Base-by-base conservation (phyloP, 345 rosid genomes). In the Gossypium ekmanianum region DNA sequence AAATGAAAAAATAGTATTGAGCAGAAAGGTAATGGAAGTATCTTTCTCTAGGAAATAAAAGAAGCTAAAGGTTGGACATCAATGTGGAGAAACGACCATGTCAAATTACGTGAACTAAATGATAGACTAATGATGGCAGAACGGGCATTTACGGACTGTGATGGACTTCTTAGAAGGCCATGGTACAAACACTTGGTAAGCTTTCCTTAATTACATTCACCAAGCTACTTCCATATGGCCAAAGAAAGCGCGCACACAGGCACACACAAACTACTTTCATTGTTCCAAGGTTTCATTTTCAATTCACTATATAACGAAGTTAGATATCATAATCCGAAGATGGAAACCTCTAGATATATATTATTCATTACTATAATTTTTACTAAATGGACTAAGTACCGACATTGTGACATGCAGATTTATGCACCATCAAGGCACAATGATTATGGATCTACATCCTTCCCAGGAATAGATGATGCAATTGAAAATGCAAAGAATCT, bases 71-170 rank as follows among this genome's bases (percentile, higher is more conserved):
- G 80, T 39, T 82, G 83, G 89, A 45, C 55, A 75, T 59, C 64
- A 59, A 12, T 59, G 64, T 26, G 64, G 64, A 26, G 17, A 24
- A 59, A 59, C 11, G 41, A 59, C 41, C 64, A 27, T 59, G 17
- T 24, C 41, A 59, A 59, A 59, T 17, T 26, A 41, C 85, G 92
- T 82, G 91, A 87, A 79, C 76, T 93, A 47, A 88, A 90, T 52
- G 97, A 93, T 76, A 83, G 90, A 77, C 78, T 93, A 75, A 90
- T 91, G 94, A 89, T 90, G 91, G 86, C 91, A 9, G 97, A 91
- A 71, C 69, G 91, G 73, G 95, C 92, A 75, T 88, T 93, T 73
- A 87, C 97, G 27, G 90, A 93, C 61, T 47, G 71, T 59, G 88
- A 93, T 75, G 94, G 98, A 75, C 97, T 93, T 76, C n/a, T 77